Base-by-base conservation (phyloP, 2,329 filamentous ascomycete genomes). In the Elsinoe fawcettii region DNA sequence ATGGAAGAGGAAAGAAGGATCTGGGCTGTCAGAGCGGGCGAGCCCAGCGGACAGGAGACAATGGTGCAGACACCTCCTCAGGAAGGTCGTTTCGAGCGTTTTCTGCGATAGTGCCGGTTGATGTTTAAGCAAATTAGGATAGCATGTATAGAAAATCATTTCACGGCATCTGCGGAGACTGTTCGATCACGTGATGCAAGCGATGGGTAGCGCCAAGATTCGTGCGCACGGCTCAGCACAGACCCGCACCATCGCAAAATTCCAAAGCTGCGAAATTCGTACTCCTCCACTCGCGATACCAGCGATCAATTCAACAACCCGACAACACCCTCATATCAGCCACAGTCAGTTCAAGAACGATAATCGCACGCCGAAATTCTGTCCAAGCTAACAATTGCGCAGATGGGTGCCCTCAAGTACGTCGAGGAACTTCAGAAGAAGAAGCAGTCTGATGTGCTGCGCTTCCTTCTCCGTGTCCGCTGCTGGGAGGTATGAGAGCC, bases 371-470 rank as follows among this genome's bases (percentile, higher is more conserved):
- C 14, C 8, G 34, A 12, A 4, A 27, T 2, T 27, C 14, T 43
- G n/a, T n/a, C n/a, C 39, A 8, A 30, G 36, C 53, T 55, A 34
- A 55, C 37, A 55, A 39, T 44, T 44, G 22, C 47, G 59, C 63
- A 92, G 85, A 96, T 96, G 93, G 93, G 93, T 88, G 92, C 92
- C 83, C 90, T 96, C 80, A 99, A 99, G 83, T 99, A 96, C 84
- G 90, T 99, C 81, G 95, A 99, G 86, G 93, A 99, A 86, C 88
- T 99, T 83, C 90, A 96, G 80, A 97, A 99, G 90, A 96, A 96
- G 90, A 99, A 99, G 90, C 93, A 99, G 87, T 96, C 90, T 78
- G 93, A 99, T 85, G 88, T 99, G 75, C 89, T 97, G 83, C 91
- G 91, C 83, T 99, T 99, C 86, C 87, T 99, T 81, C 90, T 96